Conservation (phyloP, 2,329 filamentous ascomycete species). For the Penicillium sp. region DNA sequence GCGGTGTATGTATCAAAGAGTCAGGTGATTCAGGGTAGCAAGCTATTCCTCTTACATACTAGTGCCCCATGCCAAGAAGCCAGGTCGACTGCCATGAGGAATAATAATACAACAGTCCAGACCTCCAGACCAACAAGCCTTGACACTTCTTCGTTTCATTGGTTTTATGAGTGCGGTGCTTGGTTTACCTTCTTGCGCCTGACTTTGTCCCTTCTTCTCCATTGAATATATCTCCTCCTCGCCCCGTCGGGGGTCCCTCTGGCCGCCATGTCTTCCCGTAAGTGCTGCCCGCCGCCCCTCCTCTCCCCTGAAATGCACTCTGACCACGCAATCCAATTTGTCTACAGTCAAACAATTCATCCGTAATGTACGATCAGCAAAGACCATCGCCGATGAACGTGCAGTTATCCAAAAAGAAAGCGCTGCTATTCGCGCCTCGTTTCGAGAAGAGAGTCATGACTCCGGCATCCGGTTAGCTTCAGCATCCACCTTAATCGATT, state of each 20-base stretch:
- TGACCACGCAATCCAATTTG: slow-evolving; percentile 11
- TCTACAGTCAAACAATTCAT: slow-evolving; percentile 95
- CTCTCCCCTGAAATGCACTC: slow-evolving; percentile 26
- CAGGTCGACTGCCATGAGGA: slow-evolving; percentile 28
- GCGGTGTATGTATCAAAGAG: slow-evolving; percentile 1
- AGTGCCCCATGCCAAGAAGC: slow-evolving; percentile 26
- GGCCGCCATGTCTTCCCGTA: slow-evolving; percentile 59
- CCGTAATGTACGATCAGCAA: slow-evolving; percentile 95
- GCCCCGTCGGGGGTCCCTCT: slow-evolving; percentile 47
- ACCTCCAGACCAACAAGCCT: slow-evolving; percentile 10
- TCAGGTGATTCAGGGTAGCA: not conserved
- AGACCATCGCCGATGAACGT: slow-evolving; percentile 97
- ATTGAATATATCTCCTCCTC: slow-evolving; percentile 17
- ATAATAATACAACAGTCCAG: slow-evolving; percentile 27
- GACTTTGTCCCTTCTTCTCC: slow-evolving; percentile 2
- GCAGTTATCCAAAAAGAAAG: slow-evolving; percentile 99
- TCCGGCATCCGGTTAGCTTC: slow-evolving; percentile 75
- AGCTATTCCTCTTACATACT: slow-evolving; percentile 7
- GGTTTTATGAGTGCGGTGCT: slow-evolving; percentile 7
- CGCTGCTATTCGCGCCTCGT: slow-evolving; percentile 93
- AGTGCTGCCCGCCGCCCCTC: slow-evolving; percentile 34
- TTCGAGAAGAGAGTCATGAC: slow-evolving; percentile 93
- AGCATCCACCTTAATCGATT: slow-evolving; percentile 2
- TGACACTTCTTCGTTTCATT: slow-evolving; percentile 13
- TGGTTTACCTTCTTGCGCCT: slow-evolving; percentile 11